Evolutionary conservation across 345 rosid species (phyloP).

Genomic region (Eucalyptus sp.): DNA sequence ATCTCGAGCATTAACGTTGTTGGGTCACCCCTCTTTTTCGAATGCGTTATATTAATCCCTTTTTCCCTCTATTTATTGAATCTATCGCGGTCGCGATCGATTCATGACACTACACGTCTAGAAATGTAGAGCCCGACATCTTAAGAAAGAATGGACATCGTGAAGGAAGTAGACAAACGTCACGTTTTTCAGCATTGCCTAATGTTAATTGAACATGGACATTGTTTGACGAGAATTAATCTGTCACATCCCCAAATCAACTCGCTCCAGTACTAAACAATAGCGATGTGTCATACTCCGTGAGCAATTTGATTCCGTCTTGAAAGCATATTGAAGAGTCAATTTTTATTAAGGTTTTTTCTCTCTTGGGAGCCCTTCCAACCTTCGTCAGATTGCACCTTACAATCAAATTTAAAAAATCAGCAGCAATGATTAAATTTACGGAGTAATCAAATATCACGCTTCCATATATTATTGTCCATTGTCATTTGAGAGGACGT

Average conservation of each 20-base stretch:
- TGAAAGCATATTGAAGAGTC: neutral
- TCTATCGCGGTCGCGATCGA: neutral
- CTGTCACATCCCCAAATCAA: neutral
- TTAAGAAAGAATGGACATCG: neutral
- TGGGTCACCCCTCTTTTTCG: neutral
- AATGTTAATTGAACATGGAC: neutral
- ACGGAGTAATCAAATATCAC: neutral
- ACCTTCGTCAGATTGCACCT: neutral
- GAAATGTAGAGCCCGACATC: neutral
- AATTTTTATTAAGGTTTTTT: neutral
- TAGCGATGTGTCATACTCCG: neutral
- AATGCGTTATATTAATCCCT: neutral
- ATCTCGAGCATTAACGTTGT: neutral
- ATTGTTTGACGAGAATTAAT: neutral
- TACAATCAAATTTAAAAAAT: neutral
- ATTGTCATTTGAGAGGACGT: neutral
- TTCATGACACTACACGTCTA: neutral
- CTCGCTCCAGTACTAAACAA: neutral
- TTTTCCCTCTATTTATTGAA: neutral
- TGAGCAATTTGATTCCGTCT: neutral
- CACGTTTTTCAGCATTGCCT: neutral
- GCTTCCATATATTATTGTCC: neutral
- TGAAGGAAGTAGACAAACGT: neutral
- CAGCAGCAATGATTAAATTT: neutral
- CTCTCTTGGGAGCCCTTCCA: neutral